Evolutionary conservation across 2,329 filamentous ascomycete species (phyloP), one percentile per base, ranked within the genome.

Genomic region (Neurospora crassa): DNA sequence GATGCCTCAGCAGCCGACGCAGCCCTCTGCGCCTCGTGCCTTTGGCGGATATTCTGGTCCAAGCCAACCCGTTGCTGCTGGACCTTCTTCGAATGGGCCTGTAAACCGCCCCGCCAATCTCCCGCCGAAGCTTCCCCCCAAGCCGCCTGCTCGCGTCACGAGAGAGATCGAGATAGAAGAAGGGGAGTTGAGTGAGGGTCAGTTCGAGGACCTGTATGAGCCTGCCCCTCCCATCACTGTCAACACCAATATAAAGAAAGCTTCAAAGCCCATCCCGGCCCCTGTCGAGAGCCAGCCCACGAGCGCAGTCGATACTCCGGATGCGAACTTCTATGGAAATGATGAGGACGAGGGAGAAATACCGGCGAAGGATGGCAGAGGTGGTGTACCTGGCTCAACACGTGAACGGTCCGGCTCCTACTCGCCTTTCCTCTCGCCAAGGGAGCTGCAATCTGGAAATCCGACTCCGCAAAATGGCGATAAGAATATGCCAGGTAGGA

Each of bases 101-200:
- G 53, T 24, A 34, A 43, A 34, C 43, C 47, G 42, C 29, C 69
- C 41, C 20, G 41, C 34, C 59, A 67, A 69, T 14, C 24, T 16
- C n/a, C 59, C 40, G 14, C 53, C 53, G 10, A 69, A 68, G 24
- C 12, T 63, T 8, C 67, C 68, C 16, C 63, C 20, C 7, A 70
- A 72, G n/a, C 67, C 73, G 14, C 69, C 70, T 18, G 40, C 69
- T 18, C 47, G 37, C n/a, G 40, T 40, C 3, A 41, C 70, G 3
- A 69, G 42, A 5, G 68, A 70, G 37, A 75, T 77, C 8, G 75
- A 75, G 24, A 73, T 80, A 37, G 92, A 96, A 77, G 92, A 96
- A 76, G 92, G 91, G 18, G 93, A 96, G 79, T 79, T 96, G 40
- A 92, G 89, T 74, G 92, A 95, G 76, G 87, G 85, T 20, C 89